Evolutionary conservation across 23 red algal species (phyloP).

Genomic region (Cyanidioschyzon merolae): DNA sequence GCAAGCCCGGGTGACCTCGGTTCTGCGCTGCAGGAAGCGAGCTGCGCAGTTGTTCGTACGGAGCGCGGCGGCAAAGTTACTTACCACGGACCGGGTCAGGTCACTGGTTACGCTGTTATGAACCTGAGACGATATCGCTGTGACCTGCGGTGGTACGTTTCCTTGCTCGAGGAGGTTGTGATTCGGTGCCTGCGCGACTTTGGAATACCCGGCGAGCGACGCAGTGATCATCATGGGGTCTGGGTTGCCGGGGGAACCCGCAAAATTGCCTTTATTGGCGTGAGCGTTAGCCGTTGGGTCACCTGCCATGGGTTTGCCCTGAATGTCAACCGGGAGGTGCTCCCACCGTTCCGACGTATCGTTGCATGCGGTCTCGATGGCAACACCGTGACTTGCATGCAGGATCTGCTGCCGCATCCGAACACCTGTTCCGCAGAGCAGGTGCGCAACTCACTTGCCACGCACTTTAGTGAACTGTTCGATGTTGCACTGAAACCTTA

Average conservation of each 20-base stretch:
- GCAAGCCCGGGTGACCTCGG: slow-evolving; percentile 28
- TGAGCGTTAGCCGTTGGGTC: slow-evolving; percentile 73
- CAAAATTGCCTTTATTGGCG: slow-evolving; percentile 64
- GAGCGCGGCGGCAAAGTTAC: slow-evolving; percentile 89
- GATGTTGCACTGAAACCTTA: not conserved
- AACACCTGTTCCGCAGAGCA: not conserved
- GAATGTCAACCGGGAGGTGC: slow-evolving; percentile 49
- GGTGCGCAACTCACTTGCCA: not conserved
- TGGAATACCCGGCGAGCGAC: slow-evolving; percentile 25
- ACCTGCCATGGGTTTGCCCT: slow-evolving; percentile 85
- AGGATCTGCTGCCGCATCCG: not conserved
- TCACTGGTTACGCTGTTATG: slow-evolving; percentile 69
- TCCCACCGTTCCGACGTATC: slow-evolving; percentile 4
- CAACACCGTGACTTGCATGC: not conserved
- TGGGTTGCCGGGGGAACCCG: slow-evolving; percentile 47
- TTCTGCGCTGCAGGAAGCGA: slow-evolving; percentile 21
- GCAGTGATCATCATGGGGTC: slow-evolving; percentile 54
- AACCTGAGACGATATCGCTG: slow-evolving; percentile 28
- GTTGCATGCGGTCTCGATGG: slow-evolving; percentile 5
- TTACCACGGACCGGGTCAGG: slow-evolving; percentile 85
- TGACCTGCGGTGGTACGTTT: slow-evolving; percentile 77
- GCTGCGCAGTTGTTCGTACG: slow-evolving; percentile 34
- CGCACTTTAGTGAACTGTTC: not conserved
- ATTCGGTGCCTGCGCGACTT: slow-evolving; percentile 19
- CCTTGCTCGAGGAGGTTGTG: slow-evolving; percentile 49